Percentiles rank a stretch among this genome's conserved stretches.
phyloP scores from a whole-genome alignment of 2,329 filamentous ascomycete genomes.

The Apiospora pterosperma region DNA sequence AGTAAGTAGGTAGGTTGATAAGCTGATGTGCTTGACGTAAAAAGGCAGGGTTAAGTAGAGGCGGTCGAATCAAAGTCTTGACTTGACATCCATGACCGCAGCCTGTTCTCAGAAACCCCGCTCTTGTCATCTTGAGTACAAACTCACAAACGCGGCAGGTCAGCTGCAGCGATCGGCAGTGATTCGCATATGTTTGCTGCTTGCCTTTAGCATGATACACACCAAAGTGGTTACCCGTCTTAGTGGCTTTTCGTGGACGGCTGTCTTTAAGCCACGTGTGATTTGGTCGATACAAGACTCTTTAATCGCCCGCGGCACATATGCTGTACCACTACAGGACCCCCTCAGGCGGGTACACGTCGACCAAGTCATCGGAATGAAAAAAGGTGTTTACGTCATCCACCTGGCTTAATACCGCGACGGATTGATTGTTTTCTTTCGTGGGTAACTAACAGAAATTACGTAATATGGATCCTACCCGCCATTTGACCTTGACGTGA shows the following conservation, averaged over 20 bases:
- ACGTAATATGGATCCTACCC: not conserved
- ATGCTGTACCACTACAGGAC: not conserved
- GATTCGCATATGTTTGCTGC: not conserved
- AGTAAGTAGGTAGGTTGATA: not conserved
- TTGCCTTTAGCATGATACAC: not conserved
- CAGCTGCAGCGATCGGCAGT: not conserved
- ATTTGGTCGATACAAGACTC: not conserved
- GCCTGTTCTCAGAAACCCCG: not conserved
- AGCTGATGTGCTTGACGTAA: not conserved
- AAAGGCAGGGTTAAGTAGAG: not conserved
- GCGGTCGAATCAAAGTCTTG: not conserved
- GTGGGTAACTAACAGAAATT: not conserved
- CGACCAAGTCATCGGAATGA: not conserved
- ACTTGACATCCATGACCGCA: not conserved
- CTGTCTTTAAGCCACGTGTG: not conserved
- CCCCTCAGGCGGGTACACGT: not conserved
- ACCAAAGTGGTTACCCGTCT: not conserved
- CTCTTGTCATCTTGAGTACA: not conserved
- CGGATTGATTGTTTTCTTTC: too few relatives aligned
- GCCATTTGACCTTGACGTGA: not conserved
- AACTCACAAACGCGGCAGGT: not conserved
- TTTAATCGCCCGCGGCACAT: not conserved
- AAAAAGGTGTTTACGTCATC: not conserved
- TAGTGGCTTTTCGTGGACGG: not conserved
- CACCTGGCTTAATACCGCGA: not conserved